Conservation (phyloP, 192 early-diverging fungal species). For the Diversispora epigaea region DNA sequence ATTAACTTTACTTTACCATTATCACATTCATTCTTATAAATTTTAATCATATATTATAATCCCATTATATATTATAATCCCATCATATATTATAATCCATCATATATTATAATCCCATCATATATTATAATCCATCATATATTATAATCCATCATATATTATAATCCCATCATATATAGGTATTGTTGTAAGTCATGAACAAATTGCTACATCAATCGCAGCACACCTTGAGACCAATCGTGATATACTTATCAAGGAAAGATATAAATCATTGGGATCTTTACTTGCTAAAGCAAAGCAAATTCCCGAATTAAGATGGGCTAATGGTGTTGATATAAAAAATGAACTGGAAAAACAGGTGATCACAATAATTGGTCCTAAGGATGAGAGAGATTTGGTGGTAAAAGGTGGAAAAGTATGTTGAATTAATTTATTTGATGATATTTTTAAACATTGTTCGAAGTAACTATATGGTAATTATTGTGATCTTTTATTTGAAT, state of each 20-base stretch:
- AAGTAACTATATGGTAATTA: too few species aligned
- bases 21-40: not conserved
- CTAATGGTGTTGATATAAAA: conserved; percentile 84
- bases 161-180: too few species aligned
- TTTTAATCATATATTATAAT: too few species aligned
- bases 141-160: too few species aligned
- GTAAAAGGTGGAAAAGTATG: conserved; percentile 47
- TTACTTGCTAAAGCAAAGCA: conserved; percentile 73
- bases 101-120: too few species aligned
- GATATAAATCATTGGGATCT: conserved; percentile 81
- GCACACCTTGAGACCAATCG: conserved; percentile 65
- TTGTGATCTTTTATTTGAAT: too few species aligned
- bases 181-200: conserved; percentile 75
- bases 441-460: too few species aligned
- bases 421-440: too few species aligned
- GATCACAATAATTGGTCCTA: conserved; percentile 88
- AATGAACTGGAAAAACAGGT: conserved; percentile 84
- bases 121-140: too few species aligned
- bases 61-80: too few species aligned
- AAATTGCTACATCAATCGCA: conserved; percentile 66
- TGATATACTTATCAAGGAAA: conserved; percentile 73
- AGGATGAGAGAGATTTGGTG: conserved; percentile 89
- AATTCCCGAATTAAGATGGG: conserved; percentile 80
- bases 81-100: too few species aligned
- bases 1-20: conserved; percentile 16